Conservation (phyloP, 495 filamentous ascomycete species). For the Hypoxylon cercidicola region DNA sequence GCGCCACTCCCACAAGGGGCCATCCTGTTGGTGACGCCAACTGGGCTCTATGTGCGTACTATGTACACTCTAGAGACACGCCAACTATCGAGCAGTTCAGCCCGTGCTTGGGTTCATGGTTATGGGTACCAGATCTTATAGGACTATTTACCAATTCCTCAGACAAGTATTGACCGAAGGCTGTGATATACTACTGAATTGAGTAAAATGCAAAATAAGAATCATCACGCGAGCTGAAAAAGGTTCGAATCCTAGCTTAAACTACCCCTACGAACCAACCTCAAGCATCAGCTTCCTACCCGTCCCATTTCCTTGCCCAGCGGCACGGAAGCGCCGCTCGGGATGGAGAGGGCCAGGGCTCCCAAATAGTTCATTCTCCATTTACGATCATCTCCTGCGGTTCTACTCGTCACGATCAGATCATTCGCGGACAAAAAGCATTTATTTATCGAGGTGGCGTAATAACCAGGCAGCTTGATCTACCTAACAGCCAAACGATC, state of each 20-base stretch:
- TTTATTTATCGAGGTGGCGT: neutral
- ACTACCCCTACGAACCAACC: conserved; percentile 13
- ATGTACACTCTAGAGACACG: neutral
- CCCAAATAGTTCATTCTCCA: neutral
- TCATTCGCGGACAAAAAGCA: neutral
- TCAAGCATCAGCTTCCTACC: conserved; percentile 31
- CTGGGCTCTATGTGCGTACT: conserved; percentile 21
- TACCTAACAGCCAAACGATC: no score
- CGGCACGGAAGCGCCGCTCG: conserved; percentile 13
- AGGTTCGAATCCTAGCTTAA: conserved; percentile 20
- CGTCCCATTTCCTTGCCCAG: conserved; percentile 7
- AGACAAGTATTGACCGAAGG: neutral
- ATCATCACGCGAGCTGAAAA: conserved; percentile 24
- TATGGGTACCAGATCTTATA: conserved; percentile 6
- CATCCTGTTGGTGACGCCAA: conserved; percentile 29
- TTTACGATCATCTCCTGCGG: neutral
- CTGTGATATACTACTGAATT: conserved; percentile 7
- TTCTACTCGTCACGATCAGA: neutral
- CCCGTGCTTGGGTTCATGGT: conserved; percentile 17
- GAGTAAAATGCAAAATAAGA: conserved; percentile 7
- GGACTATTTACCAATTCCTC: neutral
- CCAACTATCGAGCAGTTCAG: conserved; percentile 1
- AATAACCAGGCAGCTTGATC: neutral
- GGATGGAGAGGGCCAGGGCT: conserved; percentile 4
- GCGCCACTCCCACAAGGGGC: conserved; percentile 38